Percentiles rank a stretch among this genome's conserved stretches.
Evolutionary conservation across 2,329 filamentous ascomycete genomes (phyloP).

Genomic region (Aureobasidium musti): DNA sequence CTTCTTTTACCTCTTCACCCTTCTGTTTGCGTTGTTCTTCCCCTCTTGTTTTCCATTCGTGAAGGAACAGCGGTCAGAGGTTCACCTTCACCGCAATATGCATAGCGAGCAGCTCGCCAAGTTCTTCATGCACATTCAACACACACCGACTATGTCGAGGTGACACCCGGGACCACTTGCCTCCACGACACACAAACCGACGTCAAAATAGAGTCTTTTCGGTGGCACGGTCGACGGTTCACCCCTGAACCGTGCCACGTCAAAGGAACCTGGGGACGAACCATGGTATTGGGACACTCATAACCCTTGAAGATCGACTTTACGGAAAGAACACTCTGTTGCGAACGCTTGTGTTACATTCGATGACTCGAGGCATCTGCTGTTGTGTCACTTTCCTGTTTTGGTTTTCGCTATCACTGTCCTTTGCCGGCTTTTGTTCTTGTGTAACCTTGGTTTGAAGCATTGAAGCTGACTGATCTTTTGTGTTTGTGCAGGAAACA

Average conservation of each 20-base stretch:
- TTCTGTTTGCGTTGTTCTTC: neutral
- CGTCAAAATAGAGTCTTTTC: constrained; percentile 18
- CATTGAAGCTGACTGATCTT: neutral
- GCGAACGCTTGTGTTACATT: neutral
- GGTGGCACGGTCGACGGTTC: neutral
- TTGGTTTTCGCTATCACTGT: neutral
- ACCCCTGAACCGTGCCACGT: neutral
- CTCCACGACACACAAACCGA: neutral
- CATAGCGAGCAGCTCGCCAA: neutral
- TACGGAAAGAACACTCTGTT: neutral
- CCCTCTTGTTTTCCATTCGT: neutral
- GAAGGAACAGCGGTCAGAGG: constrained; percentile 6
- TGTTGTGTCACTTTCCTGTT: neutral
- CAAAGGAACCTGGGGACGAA: constrained; percentile 4
- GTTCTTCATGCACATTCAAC: neutral
- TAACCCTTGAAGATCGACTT: neutral
- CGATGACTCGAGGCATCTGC: constrained; percentile 1
- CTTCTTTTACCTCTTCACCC: constrained; percentile 17
- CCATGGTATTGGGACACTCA: constrained; percentile 14
- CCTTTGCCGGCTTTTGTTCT: neutral
- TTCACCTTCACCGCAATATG: constrained; percentile 17
- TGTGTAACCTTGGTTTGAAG: neutral
- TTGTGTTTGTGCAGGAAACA: constrained; percentile 66
- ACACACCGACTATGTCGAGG: constrained; percentile 18
- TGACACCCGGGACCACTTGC: constrained; percentile 10